Conservation (phyloP, 257 asterid genomes). For the Leptodermis oblonga region DNA sequence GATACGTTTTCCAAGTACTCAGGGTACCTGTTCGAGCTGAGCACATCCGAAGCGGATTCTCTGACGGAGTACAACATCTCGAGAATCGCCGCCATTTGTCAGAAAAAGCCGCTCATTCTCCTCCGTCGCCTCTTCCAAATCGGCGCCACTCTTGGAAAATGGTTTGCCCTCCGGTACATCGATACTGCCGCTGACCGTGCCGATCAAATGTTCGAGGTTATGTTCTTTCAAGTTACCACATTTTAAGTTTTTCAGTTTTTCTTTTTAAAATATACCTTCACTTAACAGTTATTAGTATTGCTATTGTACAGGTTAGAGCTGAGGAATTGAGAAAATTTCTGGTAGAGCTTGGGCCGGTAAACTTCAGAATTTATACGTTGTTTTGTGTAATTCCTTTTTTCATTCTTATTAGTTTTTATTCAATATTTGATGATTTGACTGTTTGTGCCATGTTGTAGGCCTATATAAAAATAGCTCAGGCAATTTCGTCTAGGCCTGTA, state of each 20-base stretch:
- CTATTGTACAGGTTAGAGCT: slow-evolving; percentile 68
- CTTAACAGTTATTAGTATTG: background rate
- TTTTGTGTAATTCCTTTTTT: background rate
- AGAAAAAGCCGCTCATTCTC: slow-evolving; percentile 70
- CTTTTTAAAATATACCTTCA: background rate
- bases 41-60: slow-evolving; percentile 73
- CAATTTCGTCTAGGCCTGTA: slow-evolving; percentile 90
- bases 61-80: slow-evolving; percentile 56
- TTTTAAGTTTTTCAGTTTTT: background rate
- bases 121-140: slow-evolving; percentile 74
- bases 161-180: slow-evolving; percentile 84
- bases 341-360: slow-evolving; percentile 93
- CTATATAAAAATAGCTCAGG: slow-evolving; percentile 94
- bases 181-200: slow-evolving; percentile 62
- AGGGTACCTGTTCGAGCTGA: slow-evolving; percentile 69
- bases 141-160: slow-evolving; percentile 73
- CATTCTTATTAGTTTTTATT: background rate
- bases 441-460: slow-evolving; percentile 51
- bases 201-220: slow-evolving; percentile 77
- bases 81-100: slow-evolving; percentile 52
- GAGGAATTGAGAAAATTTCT: slow-evolving; percentile 79
- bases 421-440: background rate
- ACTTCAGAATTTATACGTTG: background rate
- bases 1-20: slow-evolving; percentile 84
- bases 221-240: background rate